Percentiles rank a stretch among this genome's conserved stretches.
phyloP scores from a whole-genome alignment of 352 stramenopile genomes.

The Phytopythium kandeliae region DNA sequence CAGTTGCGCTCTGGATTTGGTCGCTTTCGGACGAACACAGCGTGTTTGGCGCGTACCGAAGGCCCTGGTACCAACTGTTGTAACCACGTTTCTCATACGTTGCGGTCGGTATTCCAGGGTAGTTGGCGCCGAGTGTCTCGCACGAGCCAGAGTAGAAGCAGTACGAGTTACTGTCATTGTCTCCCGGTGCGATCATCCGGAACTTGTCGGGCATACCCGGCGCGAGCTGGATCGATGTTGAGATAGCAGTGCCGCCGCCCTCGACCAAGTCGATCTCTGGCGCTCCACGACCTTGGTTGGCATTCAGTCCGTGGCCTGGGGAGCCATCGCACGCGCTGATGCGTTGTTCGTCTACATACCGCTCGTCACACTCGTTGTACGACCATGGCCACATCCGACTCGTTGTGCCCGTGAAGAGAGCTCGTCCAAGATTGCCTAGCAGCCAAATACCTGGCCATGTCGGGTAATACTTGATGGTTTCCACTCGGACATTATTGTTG shows the following conservation, averaged over 20 bases:
- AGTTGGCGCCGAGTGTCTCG: constrained; percentile 25
- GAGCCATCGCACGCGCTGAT: constrained; percentile 75
- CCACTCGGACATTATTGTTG: constrained; percentile 23
- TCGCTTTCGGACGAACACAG: constrained; percentile 16
- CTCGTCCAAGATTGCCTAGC: constrained; percentile 91
- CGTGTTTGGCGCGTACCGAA: constrained; percentile 44
- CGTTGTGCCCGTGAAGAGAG: constrained; percentile 88
- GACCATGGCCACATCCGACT: constrained; percentile 93
- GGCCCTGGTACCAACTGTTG: constrained; percentile 49
- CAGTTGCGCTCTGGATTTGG: constrained; percentile 22
- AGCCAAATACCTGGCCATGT: constrained; percentile 95
- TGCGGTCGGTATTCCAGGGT: constrained; percentile 22
- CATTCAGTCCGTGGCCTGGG: constrained; percentile 88
- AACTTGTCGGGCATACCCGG: constrained; percentile 45
- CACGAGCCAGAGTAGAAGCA: constrained; percentile 25
- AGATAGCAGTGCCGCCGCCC: constrained; percentile 58
- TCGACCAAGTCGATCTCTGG: constrained; percentile 92
- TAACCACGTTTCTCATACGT: constrained; percentile 30
- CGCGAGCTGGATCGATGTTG: constrained; percentile 78
- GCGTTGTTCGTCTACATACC: constrained; percentile 15
- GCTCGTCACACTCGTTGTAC: constrained; percentile 78
- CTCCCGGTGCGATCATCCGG: constrained; percentile 24
- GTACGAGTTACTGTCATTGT: constrained; percentile 16
- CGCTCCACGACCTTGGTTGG: no score
- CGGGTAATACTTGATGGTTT: constrained; percentile 45